Evolutionary conservation across 2,329 filamentous ascomycete species (phyloP).

Genomic region (Aureobasidium pullulans): DNA sequence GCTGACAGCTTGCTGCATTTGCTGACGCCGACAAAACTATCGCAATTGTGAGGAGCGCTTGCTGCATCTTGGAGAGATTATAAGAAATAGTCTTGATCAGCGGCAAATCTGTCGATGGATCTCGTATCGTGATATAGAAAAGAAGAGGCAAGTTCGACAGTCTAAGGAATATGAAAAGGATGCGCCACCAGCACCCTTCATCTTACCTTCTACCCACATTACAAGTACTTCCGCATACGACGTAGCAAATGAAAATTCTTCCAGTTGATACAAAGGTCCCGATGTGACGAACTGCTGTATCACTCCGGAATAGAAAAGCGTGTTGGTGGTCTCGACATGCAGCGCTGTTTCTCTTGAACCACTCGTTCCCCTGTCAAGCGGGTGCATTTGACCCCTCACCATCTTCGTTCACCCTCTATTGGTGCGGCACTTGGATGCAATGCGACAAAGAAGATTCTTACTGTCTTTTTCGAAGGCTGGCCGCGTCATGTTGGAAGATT

Average conservation of each 20-base stretch:
- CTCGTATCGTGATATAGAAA: background rate
- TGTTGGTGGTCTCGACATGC: background rate
- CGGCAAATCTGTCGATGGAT: background rate
- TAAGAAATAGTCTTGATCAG: background rate
- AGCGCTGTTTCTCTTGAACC: background rate
- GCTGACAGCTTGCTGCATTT: conserved; percentile 5
- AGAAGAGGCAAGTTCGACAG: too few species aligned
- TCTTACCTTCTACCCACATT: background rate
- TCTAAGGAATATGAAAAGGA: background rate
- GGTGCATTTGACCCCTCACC: background rate
- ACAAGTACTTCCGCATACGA: background rate
- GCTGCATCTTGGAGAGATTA: background rate
- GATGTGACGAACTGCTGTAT: background rate
- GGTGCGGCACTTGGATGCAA: background rate
- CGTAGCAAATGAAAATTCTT: background rate
- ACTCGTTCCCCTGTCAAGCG: background rate
- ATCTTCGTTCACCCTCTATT: background rate
- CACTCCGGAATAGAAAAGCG: background rate
- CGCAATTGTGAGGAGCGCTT: background rate
- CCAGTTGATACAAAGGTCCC: background rate
- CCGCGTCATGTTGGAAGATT: background rate
- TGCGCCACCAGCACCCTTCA: background rate
- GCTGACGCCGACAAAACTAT: background rate
- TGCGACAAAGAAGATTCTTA: background rate
- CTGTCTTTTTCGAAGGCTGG: background rate